Percentiles rank a stretch among this genome's conserved stretches.
phyloP scores from a whole-genome alignment of 352 stramenopile species.

The Globisporangium viniferum region DNA sequence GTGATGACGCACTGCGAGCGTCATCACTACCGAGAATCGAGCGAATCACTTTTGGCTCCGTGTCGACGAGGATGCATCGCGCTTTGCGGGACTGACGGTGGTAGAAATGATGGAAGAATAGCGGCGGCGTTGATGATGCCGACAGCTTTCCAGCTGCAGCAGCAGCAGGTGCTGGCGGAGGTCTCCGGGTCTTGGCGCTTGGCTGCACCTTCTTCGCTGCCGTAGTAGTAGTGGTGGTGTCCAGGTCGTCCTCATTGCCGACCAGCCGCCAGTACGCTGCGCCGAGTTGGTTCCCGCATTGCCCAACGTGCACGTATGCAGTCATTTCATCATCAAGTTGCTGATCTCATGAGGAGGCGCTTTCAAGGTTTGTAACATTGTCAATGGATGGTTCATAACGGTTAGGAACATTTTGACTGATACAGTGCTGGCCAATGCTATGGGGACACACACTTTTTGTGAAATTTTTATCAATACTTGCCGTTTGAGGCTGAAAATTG shows the following conservation, averaged over 20 bases:
- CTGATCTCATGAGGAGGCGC: neutral
- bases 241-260: slow-evolving; percentile 3
- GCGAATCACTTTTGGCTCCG: slow-evolving; percentile 71
- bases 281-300: slow-evolving; percentile 77
- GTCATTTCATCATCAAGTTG: slow-evolving; percentile 34
- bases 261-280: slow-evolving; percentile 67
- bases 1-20: neutral
- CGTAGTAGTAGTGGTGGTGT: neutral
- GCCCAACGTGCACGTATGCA: slow-evolving; percentile 61
- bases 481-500: no score
- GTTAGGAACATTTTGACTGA: neutral
- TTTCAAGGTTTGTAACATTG: neutral
- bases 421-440: no score
- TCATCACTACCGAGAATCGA: slow-evolving; percentile 20
- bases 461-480: no score
- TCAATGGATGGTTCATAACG: neutral
- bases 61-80: slow-evolving; percentile 75
- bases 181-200: neutral
- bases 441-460: no score
- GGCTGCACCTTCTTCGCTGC: neutral
- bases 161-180: neutral
- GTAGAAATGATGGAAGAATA: slow-evolving; percentile 45
- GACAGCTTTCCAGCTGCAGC: neutral
- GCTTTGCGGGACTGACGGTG: slow-evolving; percentile 37
- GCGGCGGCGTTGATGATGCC: neutral